These are phyloP conservation scores for Astragalus glycyphyllos DNA, from an alignment of 306 rosid species.

Conservation along the genomic window DNA sequence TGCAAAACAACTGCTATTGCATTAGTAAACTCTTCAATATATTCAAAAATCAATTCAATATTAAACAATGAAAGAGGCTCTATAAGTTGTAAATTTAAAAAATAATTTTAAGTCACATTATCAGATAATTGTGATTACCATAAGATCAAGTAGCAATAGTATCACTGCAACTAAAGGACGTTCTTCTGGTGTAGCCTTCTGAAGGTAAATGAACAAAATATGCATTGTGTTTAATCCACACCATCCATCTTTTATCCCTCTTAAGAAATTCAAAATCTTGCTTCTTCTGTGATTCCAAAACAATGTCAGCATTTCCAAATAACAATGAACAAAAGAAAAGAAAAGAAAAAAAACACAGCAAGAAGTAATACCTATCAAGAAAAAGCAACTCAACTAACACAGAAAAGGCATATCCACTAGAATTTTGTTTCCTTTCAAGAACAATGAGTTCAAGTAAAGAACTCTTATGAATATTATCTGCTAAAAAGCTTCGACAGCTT, in stretches of 20 bases:
- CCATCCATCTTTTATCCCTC: slow-evolving; percentile 74
- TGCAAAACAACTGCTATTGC: slow-evolving; percentile 81
- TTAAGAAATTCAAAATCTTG: slow-evolving; percentile 55
- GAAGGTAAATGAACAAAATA: slow-evolving; percentile 65
- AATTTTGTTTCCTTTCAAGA: slow-evolving; percentile 50
- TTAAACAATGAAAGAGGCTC: too few relatives aligned
- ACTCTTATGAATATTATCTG: slow-evolving; percentile 59
- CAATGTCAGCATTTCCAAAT: slow-evolving; percentile 31
- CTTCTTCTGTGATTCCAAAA: slow-evolving; percentile 58
- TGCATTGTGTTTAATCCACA: slow-evolving; percentile 69
- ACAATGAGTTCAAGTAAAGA: slow-evolving; percentile 73
- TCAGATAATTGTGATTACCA: too few relatives aligned
- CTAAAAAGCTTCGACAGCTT: slow-evolving; percentile 69
- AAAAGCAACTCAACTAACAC: slow-evolving; percentile 66
- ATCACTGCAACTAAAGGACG: slow-evolving; percentile 68
- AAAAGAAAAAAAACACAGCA: too few relatives aligned
- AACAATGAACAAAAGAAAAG: background rate
- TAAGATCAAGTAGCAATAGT: slow-evolving; percentile 75
- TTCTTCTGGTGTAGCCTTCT: slow-evolving; percentile 62
- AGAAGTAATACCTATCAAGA: slow-evolving; percentile 60
- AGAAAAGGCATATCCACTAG: slow-evolving; percentile 54
- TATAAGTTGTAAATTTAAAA: too few relatives aligned
- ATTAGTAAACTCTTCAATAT: slow-evolving; percentile 56
- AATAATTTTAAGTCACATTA: too few relatives aligned
- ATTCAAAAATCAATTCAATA: background rate